Evolutionary conservation across 2,329 filamentous ascomycete genomes (phyloP).

Genomic region (Nothophaeocryptopus gaeumannii): DNA sequence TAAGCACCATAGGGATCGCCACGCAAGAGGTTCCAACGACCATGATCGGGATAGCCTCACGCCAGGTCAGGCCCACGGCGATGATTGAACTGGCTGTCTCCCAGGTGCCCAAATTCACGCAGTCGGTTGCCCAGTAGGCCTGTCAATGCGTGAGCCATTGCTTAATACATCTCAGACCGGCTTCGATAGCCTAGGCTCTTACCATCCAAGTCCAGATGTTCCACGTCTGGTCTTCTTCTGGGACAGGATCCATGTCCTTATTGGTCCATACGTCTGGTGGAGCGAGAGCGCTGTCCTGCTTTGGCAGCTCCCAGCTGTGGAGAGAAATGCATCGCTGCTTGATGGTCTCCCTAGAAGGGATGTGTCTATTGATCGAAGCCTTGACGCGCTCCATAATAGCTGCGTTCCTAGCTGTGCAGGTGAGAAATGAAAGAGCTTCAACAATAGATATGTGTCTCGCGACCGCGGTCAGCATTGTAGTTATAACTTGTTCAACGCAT

Average conservation of each 20-base stretch:
- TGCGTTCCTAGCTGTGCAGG: no score
- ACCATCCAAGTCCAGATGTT: constrained; percentile 40
- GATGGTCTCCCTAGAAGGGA: constrained; percentile 38
- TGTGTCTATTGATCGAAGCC: constrained; percentile 28
- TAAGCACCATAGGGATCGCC: constrained; percentile 40
- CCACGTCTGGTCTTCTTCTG: constrained; percentile 32
- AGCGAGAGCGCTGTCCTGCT: constrained; percentile 48
- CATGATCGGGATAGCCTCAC: constrained; percentile 54
- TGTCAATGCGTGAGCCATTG: no score
- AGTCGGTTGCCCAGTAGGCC: constrained; percentile 41
- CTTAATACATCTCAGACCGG: no score
- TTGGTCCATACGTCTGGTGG: constrained; percentile 43
- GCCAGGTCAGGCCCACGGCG: constrained; percentile 53
- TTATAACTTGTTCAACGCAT: no score
- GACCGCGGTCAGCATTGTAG: no score
- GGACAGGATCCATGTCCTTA: constrained; percentile 39
- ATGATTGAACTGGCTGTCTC: constrained; percentile 47
- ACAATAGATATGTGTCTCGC: no score
- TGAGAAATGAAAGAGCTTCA: neutral
- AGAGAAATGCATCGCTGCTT: constrained; percentile 42
- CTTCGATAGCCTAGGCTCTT: no score
- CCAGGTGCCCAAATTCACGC: constrained; percentile 36
- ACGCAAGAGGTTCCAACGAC: constrained; percentile 52
- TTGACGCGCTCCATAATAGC: constrained; percentile 6
- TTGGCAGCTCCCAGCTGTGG: constrained; percentile 48